Evolutionary conservation across 1,139 yeast species (phyloP).

Genomic region (Barnettozyma hawaiiensis): DNA sequence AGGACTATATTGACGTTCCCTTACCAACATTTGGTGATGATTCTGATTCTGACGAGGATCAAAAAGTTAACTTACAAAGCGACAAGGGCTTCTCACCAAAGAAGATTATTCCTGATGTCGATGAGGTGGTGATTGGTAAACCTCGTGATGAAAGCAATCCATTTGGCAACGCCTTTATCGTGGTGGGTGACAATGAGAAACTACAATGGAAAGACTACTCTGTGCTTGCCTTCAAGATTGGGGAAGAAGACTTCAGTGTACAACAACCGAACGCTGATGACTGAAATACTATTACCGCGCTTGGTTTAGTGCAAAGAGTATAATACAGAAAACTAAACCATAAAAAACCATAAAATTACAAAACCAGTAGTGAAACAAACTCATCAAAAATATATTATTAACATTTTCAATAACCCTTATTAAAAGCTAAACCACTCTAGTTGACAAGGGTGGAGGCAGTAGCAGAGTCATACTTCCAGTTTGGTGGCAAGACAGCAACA

Average conservation of each 20-base stretch:
- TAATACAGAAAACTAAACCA: slow-evolving; percentile 1
- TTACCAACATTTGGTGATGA: slow-evolving; percentile 23
- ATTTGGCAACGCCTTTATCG: slow-evolving; percentile 15
- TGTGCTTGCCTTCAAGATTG: slow-evolving; percentile 20
- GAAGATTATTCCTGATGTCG: slow-evolving; percentile 11
- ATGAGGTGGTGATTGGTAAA: slow-evolving; percentile 17
- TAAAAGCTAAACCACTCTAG: slow-evolving; percentile 41
- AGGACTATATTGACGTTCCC: slow-evolving; percentile 24
- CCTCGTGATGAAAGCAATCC: slow-evolving; percentile 19
- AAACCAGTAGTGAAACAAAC: slow-evolving; percentile 8
- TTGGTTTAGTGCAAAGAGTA: not conserved
- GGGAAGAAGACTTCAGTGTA: slow-evolving; percentile 18
- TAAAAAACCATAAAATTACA: slow-evolving; percentile 5
- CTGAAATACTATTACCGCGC: too few relatives aligned
- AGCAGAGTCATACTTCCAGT: slow-evolving; percentile 99
- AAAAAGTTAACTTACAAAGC: not conserved
- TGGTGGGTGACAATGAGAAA: slow-evolving; percentile 7
- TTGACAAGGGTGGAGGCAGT: slow-evolving; percentile 99
- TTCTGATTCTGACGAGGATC: slow-evolving; percentile 16
- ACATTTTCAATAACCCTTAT: slow-evolving; percentile 1
- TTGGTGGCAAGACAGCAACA: slow-evolving; percentile 97
- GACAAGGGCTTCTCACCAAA: slow-evolving; percentile 2
- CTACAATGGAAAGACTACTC: slow-evolving; percentile 14
- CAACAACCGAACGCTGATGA: slow-evolving; percentile 16
- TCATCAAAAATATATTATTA: slow-evolving; percentile 8